Evolutionary conservation across 495 filamentous ascomycete genomes (phyloP).

Genomic region (Penicillium longicatenatum): DNA sequence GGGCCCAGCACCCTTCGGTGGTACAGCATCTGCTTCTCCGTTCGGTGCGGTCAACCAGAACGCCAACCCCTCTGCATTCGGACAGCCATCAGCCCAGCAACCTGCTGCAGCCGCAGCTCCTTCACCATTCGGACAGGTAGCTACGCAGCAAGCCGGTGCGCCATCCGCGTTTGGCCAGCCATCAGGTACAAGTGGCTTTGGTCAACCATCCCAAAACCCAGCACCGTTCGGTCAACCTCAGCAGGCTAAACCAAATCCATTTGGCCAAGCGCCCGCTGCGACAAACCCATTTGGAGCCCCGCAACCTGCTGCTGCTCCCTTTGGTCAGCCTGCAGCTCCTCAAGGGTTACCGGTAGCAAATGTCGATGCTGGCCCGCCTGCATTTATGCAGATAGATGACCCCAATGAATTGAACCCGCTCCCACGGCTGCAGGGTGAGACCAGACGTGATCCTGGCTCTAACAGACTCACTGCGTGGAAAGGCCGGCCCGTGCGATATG

Average conservation of each 20-base stretch:
- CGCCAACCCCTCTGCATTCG: slow-evolving; percentile 8
- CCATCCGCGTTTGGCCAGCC: slow-evolving; percentile 24
- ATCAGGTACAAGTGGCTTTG: slow-evolving; percentile 28
- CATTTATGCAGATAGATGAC: slow-evolving; percentile 34
- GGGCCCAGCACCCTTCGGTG: slow-evolving; percentile 15
- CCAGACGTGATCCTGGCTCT: slow-evolving; percentile 36
- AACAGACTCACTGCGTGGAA: slow-evolving; percentile 52
- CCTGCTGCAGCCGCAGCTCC: neutral
- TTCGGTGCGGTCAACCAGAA: slow-evolving; percentile 9
- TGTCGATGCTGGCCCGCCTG: slow-evolving; percentile 30
- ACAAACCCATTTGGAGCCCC: slow-evolving; percentile 21
- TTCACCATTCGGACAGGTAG: slow-evolving; percentile 6
- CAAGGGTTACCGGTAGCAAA: slow-evolving; percentile 21
- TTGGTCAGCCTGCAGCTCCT: slow-evolving; percentile 31
- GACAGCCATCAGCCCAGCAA: slow-evolving; percentile 23
- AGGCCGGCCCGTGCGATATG: slow-evolving; percentile 55
- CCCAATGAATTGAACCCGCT: slow-evolving; percentile 38
- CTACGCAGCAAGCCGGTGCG: slow-evolving; percentile 23
- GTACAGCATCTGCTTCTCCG: slow-evolving; percentile 10
- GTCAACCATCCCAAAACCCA: slow-evolving; percentile 23
- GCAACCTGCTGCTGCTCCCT: slow-evolving; percentile 25
- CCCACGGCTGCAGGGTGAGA: slow-evolving; percentile 41
- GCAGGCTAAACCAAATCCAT: slow-evolving; percentile 24
- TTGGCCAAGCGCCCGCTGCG: slow-evolving; percentile 40
- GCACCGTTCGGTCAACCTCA: slow-evolving; percentile 19